Conservation (phyloP, 306 rosid species). For the Cucumis cinereus region DNA sequence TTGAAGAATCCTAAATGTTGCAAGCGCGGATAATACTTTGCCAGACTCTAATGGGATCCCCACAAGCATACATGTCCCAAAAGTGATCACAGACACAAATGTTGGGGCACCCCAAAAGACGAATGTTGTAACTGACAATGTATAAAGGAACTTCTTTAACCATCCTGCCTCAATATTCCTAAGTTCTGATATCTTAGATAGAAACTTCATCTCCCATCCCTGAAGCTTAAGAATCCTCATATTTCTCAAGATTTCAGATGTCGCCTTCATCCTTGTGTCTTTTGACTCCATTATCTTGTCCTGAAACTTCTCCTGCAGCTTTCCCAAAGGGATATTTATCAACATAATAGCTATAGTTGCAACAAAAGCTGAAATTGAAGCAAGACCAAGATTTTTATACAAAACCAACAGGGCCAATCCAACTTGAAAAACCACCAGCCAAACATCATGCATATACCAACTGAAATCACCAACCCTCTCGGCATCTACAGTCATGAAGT, state of each 20-base stretch:
- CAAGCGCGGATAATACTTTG: constrained; percentile 80
- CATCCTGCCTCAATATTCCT: constrained; percentile 52
- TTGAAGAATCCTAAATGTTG: constrained; percentile 75
- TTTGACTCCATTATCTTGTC: constrained; percentile 70
- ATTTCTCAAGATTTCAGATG: constrained; percentile 62
- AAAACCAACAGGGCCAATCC: constrained; percentile 50
- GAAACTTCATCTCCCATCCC: constrained; percentile 89
- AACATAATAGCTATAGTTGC: constrained; percentile 57
- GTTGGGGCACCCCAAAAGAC: constrained; percentile 65
- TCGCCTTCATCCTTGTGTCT: constrained; percentile 74
- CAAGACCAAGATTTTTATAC: constrained; percentile 63
- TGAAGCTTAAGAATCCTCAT: constrained; percentile 85
- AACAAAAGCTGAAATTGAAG: constrained; percentile 52
- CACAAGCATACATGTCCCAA: constrained; percentile 53
- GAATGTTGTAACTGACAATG: constrained; percentile 31
- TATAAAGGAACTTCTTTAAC: constrained; percentile 43
- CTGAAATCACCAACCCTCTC: constrained; percentile 49
- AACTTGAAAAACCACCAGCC: constrained; percentile 58
- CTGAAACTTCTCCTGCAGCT: constrained; percentile 54
- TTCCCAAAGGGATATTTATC: constrained; percentile 54
- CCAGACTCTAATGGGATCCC: constrained; percentile 85
- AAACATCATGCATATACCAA: constrained; percentile 61
- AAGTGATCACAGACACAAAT: constrained; percentile 60
- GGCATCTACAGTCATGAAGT: constrained; percentile 82
- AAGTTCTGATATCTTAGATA: constrained; percentile 41